Percentiles rank a stretch among this genome's conserved stretches.
These are phyloP conservation scores for Astrephomene gubernaculifera DNA, from an alignment of 139 green algal species.

Conservation along the genomic window DNA sequence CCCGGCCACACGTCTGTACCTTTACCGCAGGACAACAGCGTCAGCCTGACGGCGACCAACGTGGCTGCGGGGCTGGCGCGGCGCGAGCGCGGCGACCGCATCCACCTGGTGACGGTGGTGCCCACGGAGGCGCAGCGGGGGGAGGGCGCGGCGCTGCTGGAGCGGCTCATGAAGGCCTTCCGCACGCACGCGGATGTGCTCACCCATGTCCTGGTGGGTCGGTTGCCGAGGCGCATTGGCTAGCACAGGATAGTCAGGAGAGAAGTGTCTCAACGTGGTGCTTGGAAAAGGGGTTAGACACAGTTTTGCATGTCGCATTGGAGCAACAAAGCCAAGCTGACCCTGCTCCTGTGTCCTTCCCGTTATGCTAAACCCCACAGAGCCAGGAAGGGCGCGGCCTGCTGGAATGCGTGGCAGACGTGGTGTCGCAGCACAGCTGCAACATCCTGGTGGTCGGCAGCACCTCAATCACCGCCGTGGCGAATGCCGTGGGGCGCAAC, in stretches of 20 bases:
- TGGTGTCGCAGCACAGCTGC: neutral
- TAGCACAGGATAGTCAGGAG: too few relatives aligned
- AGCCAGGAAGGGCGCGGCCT: constrained; percentile 29
- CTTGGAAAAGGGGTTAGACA: too few relatives aligned
- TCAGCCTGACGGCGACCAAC: constrained; percentile 33
- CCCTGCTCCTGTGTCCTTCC: too few relatives aligned
- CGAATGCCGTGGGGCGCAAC: neutral
- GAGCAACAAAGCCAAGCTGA: too few relatives aligned
- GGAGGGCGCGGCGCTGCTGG: constrained; percentile 24
- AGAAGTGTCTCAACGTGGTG: too few relatives aligned
- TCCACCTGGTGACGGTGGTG: constrained; percentile 39
- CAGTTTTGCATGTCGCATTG: too few relatives aligned
- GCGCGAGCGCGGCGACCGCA: constrained; percentile 25
- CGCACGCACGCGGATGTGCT: neutral
- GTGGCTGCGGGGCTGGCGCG: constrained; percentile 26
- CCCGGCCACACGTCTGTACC: neutral
- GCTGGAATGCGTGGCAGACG: constrained; percentile 23
- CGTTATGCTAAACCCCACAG: too few relatives aligned
- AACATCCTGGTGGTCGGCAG: constrained; percentile 6
- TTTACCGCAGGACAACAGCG: constrained; percentile 39
- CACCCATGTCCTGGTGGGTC: constrained; percentile 30
- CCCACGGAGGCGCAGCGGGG: constrained; percentile 16
- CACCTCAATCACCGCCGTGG: neutral
- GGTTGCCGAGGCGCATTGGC: too few relatives aligned
- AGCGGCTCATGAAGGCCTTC: constrained; percentile 18